Conservation (phyloP, 1,284 basidiomycete genomes). For the Xerocomus nothofagi region DNA sequence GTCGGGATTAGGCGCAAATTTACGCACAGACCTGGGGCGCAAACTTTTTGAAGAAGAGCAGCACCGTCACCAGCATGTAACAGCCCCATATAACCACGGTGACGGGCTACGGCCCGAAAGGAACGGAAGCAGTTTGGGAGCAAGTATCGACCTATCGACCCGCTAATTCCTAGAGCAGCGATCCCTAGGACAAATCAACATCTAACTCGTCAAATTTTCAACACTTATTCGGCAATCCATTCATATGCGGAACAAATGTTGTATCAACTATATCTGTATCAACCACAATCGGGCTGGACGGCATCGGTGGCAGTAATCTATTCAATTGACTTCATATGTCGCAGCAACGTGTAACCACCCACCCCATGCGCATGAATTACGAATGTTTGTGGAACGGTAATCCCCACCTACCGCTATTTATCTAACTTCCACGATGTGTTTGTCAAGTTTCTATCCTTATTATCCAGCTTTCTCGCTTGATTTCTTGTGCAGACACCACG, state of each 20-base stretch:
- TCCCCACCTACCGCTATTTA: slow-evolving; percentile 20
- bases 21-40: slow-evolving; percentile 62
- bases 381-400: slow-evolving; percentile 27
- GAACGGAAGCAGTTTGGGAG: slow-evolving; percentile 25
- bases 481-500: slow-evolving; percentile 18
- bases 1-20: slow-evolving; percentile 43
- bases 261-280: slow-evolving; percentile 36
- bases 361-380: slow-evolving; percentile 27
- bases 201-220: slow-evolving; percentile 19
- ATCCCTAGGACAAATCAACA: slow-evolving; percentile 10
- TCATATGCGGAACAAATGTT: slow-evolving; percentile 30
- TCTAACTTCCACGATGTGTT: slow-evolving; percentile 19
- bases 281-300: slow-evolving; percentile 24
- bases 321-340: slow-evolving; percentile 32
- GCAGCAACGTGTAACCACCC: slow-evolving; percentile 17
- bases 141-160: slow-evolving; percentile 32
- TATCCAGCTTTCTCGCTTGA: slow-evolving; percentile 24
- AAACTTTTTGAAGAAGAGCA: slow-evolving; percentile 73
- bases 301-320: slow-evolving; percentile 28
- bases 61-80: slow-evolving; percentile 33
- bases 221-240: slow-evolving; percentile 19
- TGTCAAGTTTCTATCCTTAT: slow-evolving; percentile 29
- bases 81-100: slow-evolving; percentile 13
- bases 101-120: slow-evolving; percentile 31
- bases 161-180: slow-evolving; percentile 16